Evolutionary conservation across 2,329 filamentous ascomycete species (phyloP).

Genomic region (Verticillium nonalfalfae): DNA sequence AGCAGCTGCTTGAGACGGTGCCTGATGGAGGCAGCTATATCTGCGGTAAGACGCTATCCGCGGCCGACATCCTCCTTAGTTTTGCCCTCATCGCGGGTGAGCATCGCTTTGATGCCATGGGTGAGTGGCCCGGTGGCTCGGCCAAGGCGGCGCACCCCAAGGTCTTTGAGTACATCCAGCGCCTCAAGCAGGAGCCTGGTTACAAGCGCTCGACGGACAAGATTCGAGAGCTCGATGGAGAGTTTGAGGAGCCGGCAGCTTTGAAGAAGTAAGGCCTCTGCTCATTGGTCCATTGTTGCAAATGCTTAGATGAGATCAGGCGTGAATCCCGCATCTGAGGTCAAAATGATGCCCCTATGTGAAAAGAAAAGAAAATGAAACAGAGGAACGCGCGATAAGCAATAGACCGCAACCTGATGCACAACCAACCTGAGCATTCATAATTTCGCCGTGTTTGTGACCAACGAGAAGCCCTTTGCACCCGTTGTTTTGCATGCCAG

Average conservation of each 20-base stretch:
- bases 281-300: background rate
- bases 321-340: background rate
- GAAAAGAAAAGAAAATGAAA: too few species aligned
- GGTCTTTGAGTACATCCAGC: conserved; percentile 38
- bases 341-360: background rate
- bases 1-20: conserved; percentile 40
- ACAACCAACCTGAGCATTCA: too few species aligned
- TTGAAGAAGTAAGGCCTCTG: background rate
- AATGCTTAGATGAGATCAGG: background rate
- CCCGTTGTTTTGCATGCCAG: too few species aligned
- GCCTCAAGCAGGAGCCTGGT: conserved; percentile 37
- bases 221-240: conserved; percentile 42
- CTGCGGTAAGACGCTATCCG: conserved; percentile 42
- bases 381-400: too few species aligned
- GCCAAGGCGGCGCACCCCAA: conserved; percentile 34
- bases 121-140: conserved; percentile 28
- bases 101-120: conserved; percentile 30
- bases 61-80: conserved; percentile 48
- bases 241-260: conserved; percentile 14
- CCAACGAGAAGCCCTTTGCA: accelerated
- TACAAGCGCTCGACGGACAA: conserved; percentile 41
- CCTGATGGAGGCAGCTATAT: conserved; percentile 35
- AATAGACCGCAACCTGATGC: too few species aligned
- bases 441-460: background rate
- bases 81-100: conserved; percentile 42